Evolutionary conservation across 257 asterid genomes (phyloP).

Genomic region (Solanum pennellii): DNA sequence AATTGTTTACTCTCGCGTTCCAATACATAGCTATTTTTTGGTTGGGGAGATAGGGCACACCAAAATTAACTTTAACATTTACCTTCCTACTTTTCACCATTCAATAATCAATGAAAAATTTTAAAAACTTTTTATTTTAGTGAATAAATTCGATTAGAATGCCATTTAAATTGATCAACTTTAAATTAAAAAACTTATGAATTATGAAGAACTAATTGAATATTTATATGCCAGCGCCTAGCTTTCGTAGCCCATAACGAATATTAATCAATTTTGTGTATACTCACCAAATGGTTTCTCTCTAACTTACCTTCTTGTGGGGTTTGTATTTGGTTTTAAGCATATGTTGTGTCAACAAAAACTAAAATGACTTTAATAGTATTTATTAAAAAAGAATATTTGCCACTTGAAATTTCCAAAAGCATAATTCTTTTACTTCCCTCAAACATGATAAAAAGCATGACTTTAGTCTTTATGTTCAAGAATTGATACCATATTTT

Average conservation of each 20-base stretch:
- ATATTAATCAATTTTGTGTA: background rate
- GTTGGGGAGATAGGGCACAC: no score
- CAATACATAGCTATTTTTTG: no score
- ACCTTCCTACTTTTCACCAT: background rate
- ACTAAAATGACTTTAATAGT: background rate
- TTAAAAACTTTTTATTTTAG: background rate
- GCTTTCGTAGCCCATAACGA: background rate
- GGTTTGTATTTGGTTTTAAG: background rate
- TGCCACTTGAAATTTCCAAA: slow-evolving; percentile 7
- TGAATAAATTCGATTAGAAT: background rate
- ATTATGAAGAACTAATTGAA: background rate
- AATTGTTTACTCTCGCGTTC: no score
- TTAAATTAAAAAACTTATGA: background rate
- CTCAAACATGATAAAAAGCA: slow-evolving; percentile 12
- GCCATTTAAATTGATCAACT: background rate
- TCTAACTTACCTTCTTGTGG: background rate
- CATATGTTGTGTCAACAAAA: background rate
- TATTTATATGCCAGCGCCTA: background rate
- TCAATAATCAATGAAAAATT: background rate
- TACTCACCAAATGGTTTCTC: background rate
- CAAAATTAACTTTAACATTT: no score
- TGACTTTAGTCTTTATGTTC: slow-evolving; percentile 23
- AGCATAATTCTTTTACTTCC: slow-evolving; percentile 7
- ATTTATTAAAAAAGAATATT: slow-evolving; percentile 7
- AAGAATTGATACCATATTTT: slow-evolving; percentile 18